Conservation (phyloP, 768 basidiomycete species). For the Leccinum arenicola region DNA sequence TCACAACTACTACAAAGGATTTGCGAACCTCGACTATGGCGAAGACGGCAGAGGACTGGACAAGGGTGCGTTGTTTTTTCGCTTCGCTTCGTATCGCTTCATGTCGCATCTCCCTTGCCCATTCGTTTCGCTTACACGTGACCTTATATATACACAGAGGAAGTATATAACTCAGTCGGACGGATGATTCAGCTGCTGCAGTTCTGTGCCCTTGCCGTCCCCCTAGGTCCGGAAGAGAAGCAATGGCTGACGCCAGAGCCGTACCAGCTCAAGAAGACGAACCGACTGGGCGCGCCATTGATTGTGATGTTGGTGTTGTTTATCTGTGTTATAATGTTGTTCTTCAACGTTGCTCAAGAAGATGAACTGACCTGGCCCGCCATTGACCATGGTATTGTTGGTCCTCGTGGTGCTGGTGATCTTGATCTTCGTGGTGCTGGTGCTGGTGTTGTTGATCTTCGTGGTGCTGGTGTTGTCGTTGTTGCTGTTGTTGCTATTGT, state of each 20-base stretch:
- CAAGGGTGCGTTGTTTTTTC: conserved; percentile 5
- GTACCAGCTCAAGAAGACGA: conserved; percentile 14
- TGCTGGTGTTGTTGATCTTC: too few species aligned
- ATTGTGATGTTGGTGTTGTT: conserved; percentile 14
- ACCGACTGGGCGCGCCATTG: neutral
- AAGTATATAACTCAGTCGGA: conserved; percentile 24
- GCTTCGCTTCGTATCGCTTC: too few species aligned
- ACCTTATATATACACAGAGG: conserved; percentile 11
- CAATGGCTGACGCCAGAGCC: conserved; percentile 9
- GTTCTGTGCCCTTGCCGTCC: neutral
- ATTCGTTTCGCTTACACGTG: neutral
- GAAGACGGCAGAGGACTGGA: conserved; percentile 10
- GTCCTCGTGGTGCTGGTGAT: too few species aligned
- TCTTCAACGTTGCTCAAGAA: too few species aligned
- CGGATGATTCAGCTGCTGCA: conserved; percentile 22
- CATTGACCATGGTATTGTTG: too few species aligned
- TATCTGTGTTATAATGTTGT: conserved; percentile 2
- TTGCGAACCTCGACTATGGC: conserved; percentile 15
- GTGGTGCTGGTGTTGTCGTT: too few species aligned
- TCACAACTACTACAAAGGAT: conserved; percentile 17
- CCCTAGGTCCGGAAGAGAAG: neutral
- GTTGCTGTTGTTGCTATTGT: too few species aligned
- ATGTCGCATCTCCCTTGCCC: too few species aligned
- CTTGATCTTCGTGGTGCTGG: too few species aligned
- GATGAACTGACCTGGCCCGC: too few species aligned